phyloP scores from a whole-genome alignment of 306 rosid species.

The Cyclanthera cordifolia region DNA sequence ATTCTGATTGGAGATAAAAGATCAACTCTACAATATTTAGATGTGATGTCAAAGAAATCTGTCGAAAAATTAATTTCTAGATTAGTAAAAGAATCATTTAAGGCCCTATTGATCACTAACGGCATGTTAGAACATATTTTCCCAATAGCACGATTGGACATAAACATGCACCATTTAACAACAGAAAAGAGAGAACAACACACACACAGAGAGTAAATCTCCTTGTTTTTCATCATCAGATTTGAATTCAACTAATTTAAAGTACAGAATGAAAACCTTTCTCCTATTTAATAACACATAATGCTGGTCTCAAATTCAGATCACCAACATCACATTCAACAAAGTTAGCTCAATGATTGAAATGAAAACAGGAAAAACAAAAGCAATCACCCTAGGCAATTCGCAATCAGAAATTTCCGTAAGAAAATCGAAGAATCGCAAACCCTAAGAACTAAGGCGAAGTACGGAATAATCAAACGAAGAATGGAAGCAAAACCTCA shows the following conservation, averaged over 20 bases:
- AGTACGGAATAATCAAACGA: background rate
- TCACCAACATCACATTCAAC: background rate
- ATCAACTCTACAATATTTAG: no score
- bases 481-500: constrained; percentile 33
- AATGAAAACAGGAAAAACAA: no score
- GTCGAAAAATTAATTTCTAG: no score
- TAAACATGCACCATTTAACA: background rate
- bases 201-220: background rate
- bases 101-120: no score
- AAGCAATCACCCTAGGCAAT: background rate
- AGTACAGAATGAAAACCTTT: background rate
- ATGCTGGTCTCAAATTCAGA: background rate
- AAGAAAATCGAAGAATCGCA: background rate
- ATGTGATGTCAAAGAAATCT: no score
- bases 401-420: background rate
- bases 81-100: no score
- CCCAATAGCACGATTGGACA: constrained; percentile 2
- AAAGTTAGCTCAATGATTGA: background rate
- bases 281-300: background rate
- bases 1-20: no score
- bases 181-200: background rate
- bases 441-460: background rate
- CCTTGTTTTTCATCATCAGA: background rate
- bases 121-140: background rate
- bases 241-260: background rate